A percentile compares a stretch with the other conserved stretches of the same genome.
Evolutionary conservation across 306 rosid genomes (phyloP).

Genomic region (Hippophae gyantsensis): DNA sequence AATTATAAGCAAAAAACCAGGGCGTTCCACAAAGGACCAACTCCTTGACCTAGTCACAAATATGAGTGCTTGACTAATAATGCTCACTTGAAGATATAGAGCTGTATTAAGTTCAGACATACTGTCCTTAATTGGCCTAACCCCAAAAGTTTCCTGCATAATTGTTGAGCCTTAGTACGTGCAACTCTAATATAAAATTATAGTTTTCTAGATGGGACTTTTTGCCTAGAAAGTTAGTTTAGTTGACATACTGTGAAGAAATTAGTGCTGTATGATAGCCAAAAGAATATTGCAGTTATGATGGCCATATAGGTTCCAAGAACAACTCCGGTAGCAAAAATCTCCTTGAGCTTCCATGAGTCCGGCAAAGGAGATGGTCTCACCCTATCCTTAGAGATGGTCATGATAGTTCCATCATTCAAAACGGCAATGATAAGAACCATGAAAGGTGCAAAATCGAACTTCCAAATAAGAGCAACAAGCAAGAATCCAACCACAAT

Average conservation of each 20-base stretch:
- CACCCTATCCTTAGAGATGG: slow-evolving; percentile 87
- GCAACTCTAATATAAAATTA: background rate
- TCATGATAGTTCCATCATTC: slow-evolving; percentile 94
- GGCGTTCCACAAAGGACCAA: slow-evolving; percentile 74
- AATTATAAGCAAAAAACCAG: slow-evolving; percentile 45
- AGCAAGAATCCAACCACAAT: slow-evolving; percentile 83
- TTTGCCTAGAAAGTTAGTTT: background rate
- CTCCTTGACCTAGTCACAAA: slow-evolving; percentile 88
- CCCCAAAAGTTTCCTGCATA: slow-evolving; percentile 40
- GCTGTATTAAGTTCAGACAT: slow-evolving; percentile 56
- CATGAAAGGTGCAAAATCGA: slow-evolving; percentile 90
- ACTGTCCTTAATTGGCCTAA: slow-evolving; percentile 24
- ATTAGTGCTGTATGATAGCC: slow-evolving; percentile 40
- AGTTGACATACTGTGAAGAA: slow-evolving; percentile 49
- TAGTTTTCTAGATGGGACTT: background rate
- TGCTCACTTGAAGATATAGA: slow-evolving; percentile 90
- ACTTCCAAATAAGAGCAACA: slow-evolving; percentile 72
- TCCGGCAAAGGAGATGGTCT: slow-evolving; percentile 94
- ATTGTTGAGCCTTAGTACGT: background rate
- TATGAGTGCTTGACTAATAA: slow-evolving; percentile 86
- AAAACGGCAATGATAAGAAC: slow-evolving; percentile 73
- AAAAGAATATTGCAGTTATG: slow-evolving; percentile 69
- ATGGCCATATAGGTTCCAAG: slow-evolving; percentile 91
- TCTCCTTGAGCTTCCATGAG: slow-evolving; percentile 90
- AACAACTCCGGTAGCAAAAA: slow-evolving; percentile 70